These are phyloP conservation scores for Yarrowia sp. DNA, from an alignment of 805 yeast genomes.

Conservation along the genomic window DNA sequence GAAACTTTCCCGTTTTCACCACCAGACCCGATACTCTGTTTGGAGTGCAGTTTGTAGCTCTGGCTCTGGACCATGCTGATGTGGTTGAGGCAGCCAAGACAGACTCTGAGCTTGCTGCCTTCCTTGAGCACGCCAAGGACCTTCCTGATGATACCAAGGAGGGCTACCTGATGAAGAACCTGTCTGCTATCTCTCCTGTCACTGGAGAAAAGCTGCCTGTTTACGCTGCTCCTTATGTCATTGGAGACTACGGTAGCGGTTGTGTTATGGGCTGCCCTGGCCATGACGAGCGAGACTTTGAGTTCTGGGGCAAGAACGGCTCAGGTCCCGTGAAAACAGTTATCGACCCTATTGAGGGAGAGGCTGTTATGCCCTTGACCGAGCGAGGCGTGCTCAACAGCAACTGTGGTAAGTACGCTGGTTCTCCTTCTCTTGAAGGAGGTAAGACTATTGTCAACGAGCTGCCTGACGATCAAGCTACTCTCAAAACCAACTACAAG, in stretches of 20 bases:
- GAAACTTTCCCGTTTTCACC: slow-evolving; percentile 60
- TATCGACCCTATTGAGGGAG: slow-evolving; percentile 40
- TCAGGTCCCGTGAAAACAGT: slow-evolving; percentile 47
- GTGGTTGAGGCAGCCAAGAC: slow-evolving; percentile 43
- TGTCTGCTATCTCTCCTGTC: slow-evolving; percentile 57
- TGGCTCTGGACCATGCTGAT: slow-evolving; percentile 69
- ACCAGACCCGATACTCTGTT: slow-evolving; percentile 87
- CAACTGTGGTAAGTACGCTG: slow-evolving; percentile 51
- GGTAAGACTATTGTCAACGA: slow-evolving; percentile 45
- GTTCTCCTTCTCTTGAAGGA: slow-evolving; percentile 53
- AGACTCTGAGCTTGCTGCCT: slow-evolving; percentile 47
- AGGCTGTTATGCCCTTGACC: slow-evolving; percentile 39
- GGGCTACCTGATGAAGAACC: slow-evolving; percentile 54
- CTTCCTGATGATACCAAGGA: slow-evolving; percentile 51
- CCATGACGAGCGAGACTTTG: slow-evolving; percentile 81
- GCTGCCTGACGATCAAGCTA: slow-evolving; percentile 38
- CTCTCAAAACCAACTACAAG: slow-evolving; percentile 39
- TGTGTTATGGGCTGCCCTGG: slow-evolving; percentile 99
- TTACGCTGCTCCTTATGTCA: slow-evolving; percentile 86
- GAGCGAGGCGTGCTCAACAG: slow-evolving; percentile 50
- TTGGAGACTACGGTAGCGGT: slow-evolving; percentile 80
- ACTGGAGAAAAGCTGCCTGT: slow-evolving; percentile 56
- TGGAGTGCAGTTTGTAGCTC: slow-evolving; percentile 78
- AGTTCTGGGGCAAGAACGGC: slow-evolving; percentile 69
- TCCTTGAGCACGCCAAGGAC: slow-evolving; percentile 44